A percentile compares a stretch with the other conserved stretches of the same genome.
phyloP scores from a whole-genome alignment of 306 rosid genomes.

The barrel medic (Medicago truncatula) region DNA sequence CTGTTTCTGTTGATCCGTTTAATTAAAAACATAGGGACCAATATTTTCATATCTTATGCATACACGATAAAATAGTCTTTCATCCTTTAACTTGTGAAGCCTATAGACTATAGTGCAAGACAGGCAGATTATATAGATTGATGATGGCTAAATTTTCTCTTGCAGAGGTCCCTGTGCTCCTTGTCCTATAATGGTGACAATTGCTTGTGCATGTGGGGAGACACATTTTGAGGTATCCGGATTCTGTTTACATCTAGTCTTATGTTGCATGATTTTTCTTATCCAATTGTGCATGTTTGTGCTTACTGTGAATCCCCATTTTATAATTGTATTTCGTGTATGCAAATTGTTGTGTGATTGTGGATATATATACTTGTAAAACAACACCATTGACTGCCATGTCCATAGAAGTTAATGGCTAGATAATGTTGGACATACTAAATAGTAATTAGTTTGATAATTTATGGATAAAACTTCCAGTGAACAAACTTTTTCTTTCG shows the following conservation, averaged over 20 bases:
- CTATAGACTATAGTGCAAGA: constrained; percentile 21
- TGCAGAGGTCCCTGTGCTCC: constrained; percentile 99
- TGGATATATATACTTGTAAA: constrained; percentile 6
- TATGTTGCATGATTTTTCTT: constrained; percentile 32
- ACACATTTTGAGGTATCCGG: constrained; percentile 83
- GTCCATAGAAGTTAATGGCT: constrained; percentile 25
- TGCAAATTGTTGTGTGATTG: constrained; percentile 5
- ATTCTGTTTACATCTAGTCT: constrained; percentile 28
- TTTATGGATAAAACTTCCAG: neutral
- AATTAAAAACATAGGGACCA: constrained; percentile 19
- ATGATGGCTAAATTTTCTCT: constrained; percentile 47
- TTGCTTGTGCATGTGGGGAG: constrained; percentile 88
- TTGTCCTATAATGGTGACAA: constrained; percentile 94
- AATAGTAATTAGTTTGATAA: constrained; percentile 16
- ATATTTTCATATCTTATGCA: constrained; percentile 26
- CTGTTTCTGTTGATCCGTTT: neutral
- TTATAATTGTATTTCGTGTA: constrained; percentile 15
- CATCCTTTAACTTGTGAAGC: constrained; percentile 31
- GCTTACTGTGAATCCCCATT: constrained; percentile 25
- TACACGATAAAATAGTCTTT: constrained; percentile 5
- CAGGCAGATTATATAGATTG: neutral
- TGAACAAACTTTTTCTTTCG: constrained; percentile 13
- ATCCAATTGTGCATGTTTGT: constrained; percentile 33
- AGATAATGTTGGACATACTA: constrained; percentile 16
- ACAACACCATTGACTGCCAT: neutral